Evolutionary conservation across 2,329 filamentous ascomycete genomes (phyloP).

Genomic region (Alternaria infectoria): DNA sequence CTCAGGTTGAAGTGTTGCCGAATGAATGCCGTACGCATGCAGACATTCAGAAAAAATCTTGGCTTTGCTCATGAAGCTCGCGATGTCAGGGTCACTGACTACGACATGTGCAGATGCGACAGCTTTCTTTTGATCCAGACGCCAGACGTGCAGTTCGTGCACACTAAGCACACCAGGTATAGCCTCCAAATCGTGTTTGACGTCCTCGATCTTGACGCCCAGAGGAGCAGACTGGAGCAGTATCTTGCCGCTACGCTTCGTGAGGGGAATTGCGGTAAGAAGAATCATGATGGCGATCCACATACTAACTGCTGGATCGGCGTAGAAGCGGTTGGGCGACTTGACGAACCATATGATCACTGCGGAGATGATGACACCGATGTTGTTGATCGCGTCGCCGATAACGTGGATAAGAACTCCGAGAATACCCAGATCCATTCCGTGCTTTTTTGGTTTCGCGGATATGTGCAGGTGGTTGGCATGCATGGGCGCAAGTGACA

Average conservation of each 20-base stretch:
- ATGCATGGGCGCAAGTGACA: conserved; percentile 20
- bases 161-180: conserved; percentile 71
- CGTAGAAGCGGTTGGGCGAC: conserved; percentile 68
- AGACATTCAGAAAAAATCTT: conserved; percentile 71
- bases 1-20: conserved; percentile 73
- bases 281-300: conserved; percentile 78
- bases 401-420: conserved; percentile 74
- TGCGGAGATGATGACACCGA: conserved; percentile 75
- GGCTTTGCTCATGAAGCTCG: conserved; percentile 66
- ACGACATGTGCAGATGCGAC: conserved; percentile 74
- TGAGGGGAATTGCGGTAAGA: conserved; percentile 65
- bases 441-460: conserved; percentile 28
- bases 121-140: conserved; percentile 71
- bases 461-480: conserved; percentile 36
- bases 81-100: conserved; percentile 63
- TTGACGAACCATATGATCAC: conserved; percentile 71
- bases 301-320: conserved; percentile 72
- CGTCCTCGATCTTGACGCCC: conserved; percentile 65
- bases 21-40: conserved; percentile 76
- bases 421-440: conserved; percentile 70
- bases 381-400: conserved; percentile 76
- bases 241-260: conserved; percentile 68
- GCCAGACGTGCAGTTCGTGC: conserved; percentile 78
- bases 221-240: conserved; percentile 70
- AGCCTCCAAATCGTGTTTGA: conserved; percentile 72